Base-by-base conservation (phyloP, 83 land plant species). In the Picea mariana region DNA sequence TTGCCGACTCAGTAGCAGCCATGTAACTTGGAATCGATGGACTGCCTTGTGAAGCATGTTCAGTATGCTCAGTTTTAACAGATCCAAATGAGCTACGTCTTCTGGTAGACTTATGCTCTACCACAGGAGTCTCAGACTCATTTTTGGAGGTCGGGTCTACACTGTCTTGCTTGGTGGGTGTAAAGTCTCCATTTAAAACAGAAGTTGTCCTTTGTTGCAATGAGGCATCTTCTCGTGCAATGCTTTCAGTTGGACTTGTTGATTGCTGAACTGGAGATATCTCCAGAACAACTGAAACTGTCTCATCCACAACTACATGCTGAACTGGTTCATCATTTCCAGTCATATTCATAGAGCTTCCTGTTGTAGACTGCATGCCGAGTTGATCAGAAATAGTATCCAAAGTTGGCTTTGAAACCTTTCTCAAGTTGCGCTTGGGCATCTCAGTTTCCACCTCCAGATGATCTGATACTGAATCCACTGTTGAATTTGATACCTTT, bases 31-130 rank as follows among this genome's bases (percentile, higher is more conserved):
- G n/a, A n/a, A n/a, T n/a, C n/a, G n/a, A n/a, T n/a, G n/a, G n/a
- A n/a, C n/a, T n/a, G n/a, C n/a, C 79, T 9, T 66, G 68, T 26
- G 85, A 86, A 9, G 69, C 16, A 73, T 64, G 77, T 17, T 63
- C 52, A 21, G 26, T 24, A 24, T 66, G 68, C 23, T 66, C 68
- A 49, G 77, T 13, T 67, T 84, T 81, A 8, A 60, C 77, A 21
- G 85, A 62, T 61, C 82, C 82, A 64, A 83, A 84, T 9, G 88
- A 62, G 79, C 88, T 84, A 64, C 77, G 64, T 40, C 84, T 84
- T 80, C 77, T 81, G 42, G 62, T 61, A 52, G 40, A 11, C 42
- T 77, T 77, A 4, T 77, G 64, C 63, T 77, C 79, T 13, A 59
- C 62, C 42, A 77, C 79, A 59, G 79, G 62, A 77, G 52, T 34